Evolutionary conservation across 2,329 filamentous ascomycete genomes (phyloP).

Genomic region (Neonectria ditissima): DNA sequence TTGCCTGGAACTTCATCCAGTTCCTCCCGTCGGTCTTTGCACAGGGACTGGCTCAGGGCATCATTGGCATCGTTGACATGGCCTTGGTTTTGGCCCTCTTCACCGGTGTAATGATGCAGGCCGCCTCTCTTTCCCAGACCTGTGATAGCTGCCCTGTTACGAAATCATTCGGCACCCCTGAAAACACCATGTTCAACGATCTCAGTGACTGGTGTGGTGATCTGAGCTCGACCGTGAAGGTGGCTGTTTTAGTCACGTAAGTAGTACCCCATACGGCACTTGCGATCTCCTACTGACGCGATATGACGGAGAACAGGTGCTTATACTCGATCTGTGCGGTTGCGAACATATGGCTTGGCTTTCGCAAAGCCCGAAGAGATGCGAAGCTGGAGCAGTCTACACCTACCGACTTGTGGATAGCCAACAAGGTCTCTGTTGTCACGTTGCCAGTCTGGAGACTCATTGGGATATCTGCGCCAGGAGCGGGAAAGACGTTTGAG

Average conservation of each 20-base stretch:
- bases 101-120: slow-evolving; percentile 3
- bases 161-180: neutral
- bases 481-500: neutral
- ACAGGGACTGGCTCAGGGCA: slow-evolving; percentile 5
- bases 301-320: neutral
- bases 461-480: neutral
- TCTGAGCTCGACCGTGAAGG: neutral
- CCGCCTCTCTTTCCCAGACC: slow-evolving; percentile 10
- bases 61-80: slow-evolving; percentile 5
- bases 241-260: slow-evolving; percentile 10
- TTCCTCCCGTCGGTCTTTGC: slow-evolving; percentile 9
- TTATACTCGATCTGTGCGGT: slow-evolving; percentile 12
- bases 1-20: slow-evolving; percentile 17
- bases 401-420: neutral
- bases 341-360: slow-evolving; percentile 12
- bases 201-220: neutral
- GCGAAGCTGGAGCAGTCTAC: neutral
- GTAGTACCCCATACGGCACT: neutral
- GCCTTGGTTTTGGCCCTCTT: neutral
- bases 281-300: neutral
- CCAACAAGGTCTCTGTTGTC: neutral
- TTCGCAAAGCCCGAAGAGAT: slow-evolving; percentile 6
- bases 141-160: slow-evolving; percentile 5
- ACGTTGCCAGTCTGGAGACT: neutral
- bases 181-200: neutral